Base-by-base conservation (phyloP, 2,329 filamentous ascomycete species). In the Fusarium continuum region DNA sequence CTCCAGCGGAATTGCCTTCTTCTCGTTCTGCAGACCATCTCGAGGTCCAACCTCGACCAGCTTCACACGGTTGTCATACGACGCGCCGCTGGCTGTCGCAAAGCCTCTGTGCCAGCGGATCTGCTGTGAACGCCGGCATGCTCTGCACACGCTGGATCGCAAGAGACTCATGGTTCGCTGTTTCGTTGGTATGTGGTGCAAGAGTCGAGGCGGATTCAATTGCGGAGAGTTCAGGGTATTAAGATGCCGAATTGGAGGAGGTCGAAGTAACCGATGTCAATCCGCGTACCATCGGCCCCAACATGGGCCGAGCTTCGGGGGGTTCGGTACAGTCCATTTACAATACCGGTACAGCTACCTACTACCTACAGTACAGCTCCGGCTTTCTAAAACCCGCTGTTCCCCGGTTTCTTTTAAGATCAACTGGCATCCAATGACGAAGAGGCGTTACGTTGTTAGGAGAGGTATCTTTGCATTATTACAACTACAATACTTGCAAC, bases 1-100 rank as follows among this genome's bases (percentile, higher is more conserved):
- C 7, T 83, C 80, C 10, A 91, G 79, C 0, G 91, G 81, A 63
- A 96, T 89, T 23, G 82, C 82, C 63, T 81, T 85, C 77, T 90
- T 91, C 79, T 95, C 91, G 73, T 95, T 96, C 74, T 96, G 92
- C 48, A 96, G 78, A n/a, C 92, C 92, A 79, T 96, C 92, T 65
- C 92, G 84, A 28, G 92, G 91, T 8, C 91, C 91, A 61, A 96
- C 92, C 79, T 96, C 92, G 61, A 95, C 88, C 32, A 96, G 88
- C 76, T 81, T 83, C 59, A 87, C 82, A 56, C 71, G 74, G 70
- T 79, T 82, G 72, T 81, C 78, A 55, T 72, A 69, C 40, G 71
- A 61, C 25, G 65, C 62, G 35, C 62, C 62, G 36, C 70, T 74
- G 31, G 78, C 76, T n/a, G 79, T 80, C 41, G 79, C 78, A 58